phyloP scores from a whole-genome alignment of 176 grass and related monocot species.

The Aegilops bicornis region DNA sequence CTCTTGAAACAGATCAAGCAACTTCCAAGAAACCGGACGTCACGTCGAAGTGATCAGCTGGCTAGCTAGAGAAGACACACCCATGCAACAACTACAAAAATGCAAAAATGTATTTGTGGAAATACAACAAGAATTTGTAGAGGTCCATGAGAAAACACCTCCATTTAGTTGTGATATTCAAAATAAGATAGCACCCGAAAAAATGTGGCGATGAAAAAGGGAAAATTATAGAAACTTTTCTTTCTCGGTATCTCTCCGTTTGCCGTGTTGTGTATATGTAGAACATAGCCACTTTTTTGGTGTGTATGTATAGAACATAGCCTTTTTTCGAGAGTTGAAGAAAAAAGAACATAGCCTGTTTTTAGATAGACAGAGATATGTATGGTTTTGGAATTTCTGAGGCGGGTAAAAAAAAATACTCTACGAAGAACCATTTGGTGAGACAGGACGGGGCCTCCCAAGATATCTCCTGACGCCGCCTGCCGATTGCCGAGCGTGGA shows the following conservation, averaged over 20 bases:
- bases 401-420: neutral
- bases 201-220: no score
- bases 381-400: neutral
- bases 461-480: neutral
- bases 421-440: neutral
- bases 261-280: neutral
- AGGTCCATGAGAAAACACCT: no score
- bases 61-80: neutral
- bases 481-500: neutral
- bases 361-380: neutral
- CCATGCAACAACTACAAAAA: neutral
- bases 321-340: no score
- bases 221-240: neutral
- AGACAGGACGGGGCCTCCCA: neutral
- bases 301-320: no score
- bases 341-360: neutral
- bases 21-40: slow-evolving; percentile 3
- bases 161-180: no score
- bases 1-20: slow-evolving; percentile 15
- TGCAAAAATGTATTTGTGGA: neutral
- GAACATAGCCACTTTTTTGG: no score
- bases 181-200: no score
- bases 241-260: no score
- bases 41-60: neutral
- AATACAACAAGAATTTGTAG: no score